Base-by-base conservation (phyloP, 805 yeast genomes). In the Kazachstania viticola region DNA sequence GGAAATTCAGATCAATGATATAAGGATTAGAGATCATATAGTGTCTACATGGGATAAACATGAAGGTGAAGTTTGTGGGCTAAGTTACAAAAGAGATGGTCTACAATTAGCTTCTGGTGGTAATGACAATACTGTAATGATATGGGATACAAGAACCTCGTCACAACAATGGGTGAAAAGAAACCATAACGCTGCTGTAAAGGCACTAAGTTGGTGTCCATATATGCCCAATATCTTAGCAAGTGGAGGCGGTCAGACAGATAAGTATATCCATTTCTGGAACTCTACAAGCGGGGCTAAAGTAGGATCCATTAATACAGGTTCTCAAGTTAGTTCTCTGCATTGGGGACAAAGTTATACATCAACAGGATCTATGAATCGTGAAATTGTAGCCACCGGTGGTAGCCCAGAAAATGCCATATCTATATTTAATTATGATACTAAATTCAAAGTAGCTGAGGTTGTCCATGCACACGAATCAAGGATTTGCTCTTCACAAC, bases 161-260 rank as follows among this genome's bases (percentile, higher is more conserved):
- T 50, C 61, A 17, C 95, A 97, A 2, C 69, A 75, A 40, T 82
- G 77, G 53, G 65, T 77, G 11, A 82, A 85, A 51, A 70, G 78
- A 13, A 72, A 74, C 33, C 98, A 88, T 58, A 77, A 72, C 19
- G 95, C 97, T 0, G 97, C 97, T 1, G 95, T 88, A 4, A 91
- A 91, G 58, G 96, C 97, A 2, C 56, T 91, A 30, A 75, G 88
- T 7, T 88, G 96, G 95, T 80, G 94, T 51, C 97, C 97, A 2
- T 79, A 79, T 53, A 88, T 83, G 45, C 62, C 61, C 19, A 78
- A 80, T 38, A 58, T 87, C 33, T 64, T 88, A 32, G 96, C 96
- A n/a, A 79, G 95, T 3, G 98, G 97, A 5, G 98, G 98, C 32
- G 98, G 98, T 12, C 79, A 94, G 9, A 71, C 81, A 21, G 96